Percentiles rank a stretch among this genome's conserved stretches.
Evolutionary conservation across 78 protist genomes (phyloP).

Genomic region (Protostelium mycophagum): DNA sequence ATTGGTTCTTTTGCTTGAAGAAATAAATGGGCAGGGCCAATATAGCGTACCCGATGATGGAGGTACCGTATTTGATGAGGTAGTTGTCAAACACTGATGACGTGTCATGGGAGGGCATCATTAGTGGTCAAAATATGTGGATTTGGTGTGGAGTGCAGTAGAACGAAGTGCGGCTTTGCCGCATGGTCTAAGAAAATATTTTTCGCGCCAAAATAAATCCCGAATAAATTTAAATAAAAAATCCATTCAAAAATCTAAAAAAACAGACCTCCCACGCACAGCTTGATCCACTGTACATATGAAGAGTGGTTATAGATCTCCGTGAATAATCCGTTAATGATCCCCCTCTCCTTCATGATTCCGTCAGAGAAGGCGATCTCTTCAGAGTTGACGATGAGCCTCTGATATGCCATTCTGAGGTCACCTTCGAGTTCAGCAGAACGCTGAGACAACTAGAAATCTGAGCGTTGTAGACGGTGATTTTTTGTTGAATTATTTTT

Average conservation of each 20-base stretch:
- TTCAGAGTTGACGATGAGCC: constrained; percentile 56
- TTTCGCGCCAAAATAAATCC: neutral
- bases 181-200: too few species aligned
- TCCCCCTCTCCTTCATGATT: constrained; percentile 42
- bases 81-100: constrained; percentile 50
- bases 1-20: constrained; percentile 7
- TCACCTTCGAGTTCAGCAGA: constrained; percentile 62
- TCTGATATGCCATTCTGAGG: constrained; percentile 55
- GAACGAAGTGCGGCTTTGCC: too few species aligned
- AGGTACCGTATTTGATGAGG: constrained; percentile 71
- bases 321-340: constrained; percentile 42
- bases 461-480: too few species aligned
- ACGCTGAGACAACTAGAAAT: constrained; percentile 21
- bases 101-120: too few species aligned
- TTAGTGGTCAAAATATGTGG: too few species aligned
- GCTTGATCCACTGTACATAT: constrained; percentile 46
- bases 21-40: constrained; percentile 61
- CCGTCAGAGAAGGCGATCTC: constrained; percentile 71
- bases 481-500: too few species aligned
- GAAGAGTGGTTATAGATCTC: constrained; percentile 46
- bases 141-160: too few species aligned
- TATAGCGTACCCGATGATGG: constrained; percentile 74
- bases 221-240: neutral
- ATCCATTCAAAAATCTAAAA: neutral
- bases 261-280: constrained; percentile 37